phyloP scores from a whole-genome alignment of 73 alveolate genomes.

The Breviolum minutum region DNA sequence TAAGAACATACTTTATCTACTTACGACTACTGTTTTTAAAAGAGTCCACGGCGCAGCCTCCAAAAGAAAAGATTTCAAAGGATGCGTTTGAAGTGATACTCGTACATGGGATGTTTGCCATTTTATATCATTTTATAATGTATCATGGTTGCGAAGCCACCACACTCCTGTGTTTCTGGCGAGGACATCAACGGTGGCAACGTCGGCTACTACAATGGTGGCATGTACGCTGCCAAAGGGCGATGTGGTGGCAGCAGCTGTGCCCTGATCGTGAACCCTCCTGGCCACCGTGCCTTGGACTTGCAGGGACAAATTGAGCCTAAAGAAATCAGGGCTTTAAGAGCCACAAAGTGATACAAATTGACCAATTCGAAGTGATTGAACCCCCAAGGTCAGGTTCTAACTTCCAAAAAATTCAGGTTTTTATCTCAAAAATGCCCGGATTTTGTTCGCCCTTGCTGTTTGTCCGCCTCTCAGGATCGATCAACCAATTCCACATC shows the following conservation, averaged over 20 bases:
- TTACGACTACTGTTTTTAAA: too few relatives aligned
- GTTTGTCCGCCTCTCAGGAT: not conserved
- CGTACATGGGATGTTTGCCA: too few relatives aligned
- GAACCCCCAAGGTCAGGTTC: not conserved
- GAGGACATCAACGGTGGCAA: constrained; percentile 61
- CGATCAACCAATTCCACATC: constrained; percentile 87
- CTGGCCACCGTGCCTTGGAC: constrained; percentile 56
- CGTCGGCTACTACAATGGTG: constrained; percentile 86
- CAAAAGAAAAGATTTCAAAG: too few relatives aligned
- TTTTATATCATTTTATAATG: too few relatives aligned
- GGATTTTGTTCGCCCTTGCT: not conserved
- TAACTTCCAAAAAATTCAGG: not conserved
- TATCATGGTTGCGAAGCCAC: not conserved
- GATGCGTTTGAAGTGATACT: too few relatives aligned
- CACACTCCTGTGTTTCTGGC: too few relatives aligned
- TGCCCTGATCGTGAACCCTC: constrained; percentile 75
- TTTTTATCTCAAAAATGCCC: not conserved
- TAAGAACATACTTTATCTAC: too few relatives aligned
- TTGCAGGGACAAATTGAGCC: not conserved
- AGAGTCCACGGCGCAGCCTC: too few relatives aligned
- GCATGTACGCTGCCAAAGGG: constrained; percentile 52
- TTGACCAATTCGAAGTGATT: not conserved
- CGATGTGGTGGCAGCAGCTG: constrained; percentile 69
- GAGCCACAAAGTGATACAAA: too few relatives aligned
- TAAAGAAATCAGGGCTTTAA: not conserved